Base-by-base conservation (phyloP, 163 green algal genomes). In the Scenedesmus sp. region DNA sequence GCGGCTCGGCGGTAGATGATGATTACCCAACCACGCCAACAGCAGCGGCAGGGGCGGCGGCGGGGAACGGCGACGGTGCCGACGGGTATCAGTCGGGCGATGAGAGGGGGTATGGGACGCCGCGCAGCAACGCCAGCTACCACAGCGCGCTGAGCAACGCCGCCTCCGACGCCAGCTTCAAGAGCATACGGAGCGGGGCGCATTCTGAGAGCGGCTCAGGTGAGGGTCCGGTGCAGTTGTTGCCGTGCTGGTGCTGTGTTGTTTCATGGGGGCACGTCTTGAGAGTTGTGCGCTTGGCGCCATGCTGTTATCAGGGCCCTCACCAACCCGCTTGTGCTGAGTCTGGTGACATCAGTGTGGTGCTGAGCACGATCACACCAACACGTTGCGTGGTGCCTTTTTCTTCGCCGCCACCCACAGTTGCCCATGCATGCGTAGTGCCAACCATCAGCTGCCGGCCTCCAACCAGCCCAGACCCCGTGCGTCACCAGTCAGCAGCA, bases 61-160 rank as follows among this genome's bases (percentile, higher is more conserved):
- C 37, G 42, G 40, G n/a, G 3, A 16, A 33, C 42, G 78, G 40
- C 30, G 13, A 61, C 30, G 35, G 40, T 51, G 49, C 37, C 30
- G 73, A 33, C 12, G 73, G 40, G 73, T 83, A 83, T 18, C 73
- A 53, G 13, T 83, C 73, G 33, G 73, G 73, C n/a, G 81, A 72
- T 73, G 79, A 85, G 24, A 26, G 49, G 3, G 40, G 42, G 22
- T 72, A 49, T 72, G 81, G 46, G 30, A 49, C 81, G 22, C 81
- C 81, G 1, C 59, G 61, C n/a, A 86, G 81, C 81, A 86, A 12
- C 15, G 81, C 24, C n/a, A 86, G 81, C 81, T 86, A 51, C 37
- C 46, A 40, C 30, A 86, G 81, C 73, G 81, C 81, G 13, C 81
- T 40, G 22, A 86, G 81, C 37, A 59, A 26, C 22, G n/a, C 46